A percentile compares a stretch with the other conserved stretches of the same genome.
Evolutionary conservation across 352 stramenopile species (phyloP).

Genomic region (Elongisporangium anandrum): DNA sequence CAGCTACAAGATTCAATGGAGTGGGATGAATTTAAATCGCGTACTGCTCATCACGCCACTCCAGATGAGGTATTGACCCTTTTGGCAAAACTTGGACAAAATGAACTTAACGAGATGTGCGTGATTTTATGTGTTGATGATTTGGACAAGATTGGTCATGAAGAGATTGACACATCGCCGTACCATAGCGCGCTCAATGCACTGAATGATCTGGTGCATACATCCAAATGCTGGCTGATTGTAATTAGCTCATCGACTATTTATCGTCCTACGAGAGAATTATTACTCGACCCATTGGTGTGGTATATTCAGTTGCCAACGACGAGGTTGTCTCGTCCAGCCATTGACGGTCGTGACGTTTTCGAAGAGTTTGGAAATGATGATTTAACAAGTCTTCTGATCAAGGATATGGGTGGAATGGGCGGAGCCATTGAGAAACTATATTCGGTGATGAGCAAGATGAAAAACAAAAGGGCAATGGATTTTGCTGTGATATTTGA

Average conservation of each 20-base stretch:
- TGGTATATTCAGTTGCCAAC: neutral
- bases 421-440: conserved; percentile 14
- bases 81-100: neutral
- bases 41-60: neutral
- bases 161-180: conserved; percentile 7
- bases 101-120: conserved; percentile 7
- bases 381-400: conserved; percentile 12
- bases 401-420: conserved; percentile 15
- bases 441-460: conserved; percentile 8
- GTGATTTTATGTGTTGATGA: conserved; percentile 14
- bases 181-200: conserved; percentile 4
- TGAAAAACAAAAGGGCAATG: conserved; percentile 1
- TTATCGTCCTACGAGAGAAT: conserved; percentile 13
- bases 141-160: conserved; percentile 11
- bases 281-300: neutral
- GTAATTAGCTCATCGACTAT: conserved; percentile 9
- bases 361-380: neutral
- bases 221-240: conserved; percentile 17
- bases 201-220: conserved; percentile 12
- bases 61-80: neutral
- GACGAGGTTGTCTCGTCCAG: neutral
- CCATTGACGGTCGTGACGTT: conserved; percentile 4
- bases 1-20: conserved; percentile 3
- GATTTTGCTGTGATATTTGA: conserved; percentile 2
- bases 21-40: neutral